Evolutionary conservation across 2,329 filamentous ascomycete species (phyloP), one percentile per base, ranked within the genome.

Genomic region (Trichoderma asperellum): DNA sequence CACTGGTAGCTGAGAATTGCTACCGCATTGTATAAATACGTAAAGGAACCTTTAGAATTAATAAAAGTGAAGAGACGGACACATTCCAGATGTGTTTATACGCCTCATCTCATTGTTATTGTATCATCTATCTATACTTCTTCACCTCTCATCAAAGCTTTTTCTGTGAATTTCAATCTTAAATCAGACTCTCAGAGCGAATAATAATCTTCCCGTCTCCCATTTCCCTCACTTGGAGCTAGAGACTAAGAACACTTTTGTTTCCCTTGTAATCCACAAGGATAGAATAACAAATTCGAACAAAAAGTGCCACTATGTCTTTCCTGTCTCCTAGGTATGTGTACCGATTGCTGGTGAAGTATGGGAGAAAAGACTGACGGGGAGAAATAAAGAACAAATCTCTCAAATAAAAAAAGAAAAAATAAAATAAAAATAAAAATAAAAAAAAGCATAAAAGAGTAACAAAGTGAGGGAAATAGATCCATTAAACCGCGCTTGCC

Each of bases 81-180:
- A 61, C 66, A 68, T 68, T 34, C 66, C 66, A 14, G 58, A 57
- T 63, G 66, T 63, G 66, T n/a, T 32, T 6, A 16, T 34, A 16
- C n/a, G 49, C 24, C 29, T 47, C 58, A 47, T 35, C 52, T 34
- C 18, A 8, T 43, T 59, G 40, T 59, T 43, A 55, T 68, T 49
- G 65, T 43, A 47, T 18, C 56, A 34, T 61, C 43, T 59, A 55
- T 53, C 47, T 53, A 47, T 43, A 7, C 10, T 18, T 47, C 8
- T 52, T 43, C 24, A 8, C 32, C 18, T 65, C 52, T 60, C 34
- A 12, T n/a, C 18, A 32, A 32, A 43, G 32, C 21, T 16, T 47
- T 60, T 43, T 43, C 58, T 47, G n/a, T 29, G 2, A n/a, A 37
- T 8, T 32, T 16, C n/a, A n/a, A 37, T 16, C 21, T 21, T 16